Conservation (phyloP, 371 early-diverging fungal species). For the Mucor velutinosus region DNA sequence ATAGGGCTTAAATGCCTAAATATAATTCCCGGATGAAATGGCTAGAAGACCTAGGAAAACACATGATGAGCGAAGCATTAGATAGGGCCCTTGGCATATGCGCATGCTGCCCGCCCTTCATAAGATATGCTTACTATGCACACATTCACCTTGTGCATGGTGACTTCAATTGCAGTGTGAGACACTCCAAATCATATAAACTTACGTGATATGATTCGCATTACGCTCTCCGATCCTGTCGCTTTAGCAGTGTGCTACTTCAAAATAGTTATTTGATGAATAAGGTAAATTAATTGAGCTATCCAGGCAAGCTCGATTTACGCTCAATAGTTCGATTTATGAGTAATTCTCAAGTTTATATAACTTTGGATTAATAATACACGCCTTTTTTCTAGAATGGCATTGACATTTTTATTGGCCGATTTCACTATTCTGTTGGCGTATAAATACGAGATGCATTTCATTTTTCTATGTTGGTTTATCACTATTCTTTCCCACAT, state of each 20-base stretch:
- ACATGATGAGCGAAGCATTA: background rate
- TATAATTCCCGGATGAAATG: background rate
- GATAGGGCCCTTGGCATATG: background rate
- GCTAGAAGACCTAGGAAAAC: background rate
- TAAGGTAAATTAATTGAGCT: background rate
- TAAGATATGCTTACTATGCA: background rate
- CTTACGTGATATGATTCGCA: background rate
- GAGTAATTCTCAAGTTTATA: background rate
- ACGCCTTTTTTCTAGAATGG: background rate
- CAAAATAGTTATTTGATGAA: background rate
- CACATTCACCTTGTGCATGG: too few species aligned
- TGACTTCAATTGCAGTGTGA: background rate
- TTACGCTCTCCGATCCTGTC: background rate
- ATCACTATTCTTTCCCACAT: background rate
- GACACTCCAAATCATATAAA: background rate
- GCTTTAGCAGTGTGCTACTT: background rate
- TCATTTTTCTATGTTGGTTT: background rate
- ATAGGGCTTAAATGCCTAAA: background rate
- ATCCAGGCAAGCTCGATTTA: background rate
- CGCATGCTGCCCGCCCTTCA: background rate
- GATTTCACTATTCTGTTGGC: background rate
- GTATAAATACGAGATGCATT: background rate
- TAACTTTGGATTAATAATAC: constrained; percentile 4
- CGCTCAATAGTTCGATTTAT: background rate
- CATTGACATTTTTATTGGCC: background rate